Base-by-base conservation (phyloP, 225 moss, liverwort and hornwort species). In the Polytrichum formosum region DNA sequence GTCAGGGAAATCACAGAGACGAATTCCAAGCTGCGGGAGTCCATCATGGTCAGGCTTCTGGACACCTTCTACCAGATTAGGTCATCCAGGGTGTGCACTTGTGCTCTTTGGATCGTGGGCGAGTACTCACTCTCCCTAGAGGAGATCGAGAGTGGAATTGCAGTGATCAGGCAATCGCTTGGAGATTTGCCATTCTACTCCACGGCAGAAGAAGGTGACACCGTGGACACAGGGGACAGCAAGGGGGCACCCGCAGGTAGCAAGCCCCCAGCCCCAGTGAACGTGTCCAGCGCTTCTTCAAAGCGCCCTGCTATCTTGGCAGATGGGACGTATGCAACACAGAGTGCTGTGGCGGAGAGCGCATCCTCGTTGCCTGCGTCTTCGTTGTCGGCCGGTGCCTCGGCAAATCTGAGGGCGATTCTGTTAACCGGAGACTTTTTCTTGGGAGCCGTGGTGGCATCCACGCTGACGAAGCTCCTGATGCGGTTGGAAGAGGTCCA, bases 251-350 rank as follows among this genome's bases (percentile, higher is more conserved):
- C 70, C 70, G 33, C 70, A 62, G 71, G 69, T 69, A 72, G 65
- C 69, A 71, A 91, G 75, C 67, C 83, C 61, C 69, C 88, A 26
- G 90, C 83, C 9, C 87, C 93, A 28, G 72, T 91, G 70, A 93
- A 79, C 71, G 77, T 76, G 26, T 83, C 86, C 54, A 83, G 72
- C 54, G 83, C 93, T 37, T 93, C 96, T 22, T 93, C 93, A 4
- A 96, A 96, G 73, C 87, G 96, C 37, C 96, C 96, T 67, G 93
- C 96, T 5, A 84, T 96, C 63, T 84, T 96, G 71, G 96, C 96
- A 31, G 96, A 96, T 79, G 96, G 93, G 35, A 96, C 96, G 26
- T 96, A 96, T 67, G 96, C 96, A 19, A 92, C 93, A 18, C 96
- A 96, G 74, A 93, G 91, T 83, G 96, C 96, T 16, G 93, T 87